Percentiles rank a stretch among this genome's conserved stretches.
phyloP scores from a whole-genome alignment of 148 eudicot species.

The Vaccinium macrocarpon region DNA sequence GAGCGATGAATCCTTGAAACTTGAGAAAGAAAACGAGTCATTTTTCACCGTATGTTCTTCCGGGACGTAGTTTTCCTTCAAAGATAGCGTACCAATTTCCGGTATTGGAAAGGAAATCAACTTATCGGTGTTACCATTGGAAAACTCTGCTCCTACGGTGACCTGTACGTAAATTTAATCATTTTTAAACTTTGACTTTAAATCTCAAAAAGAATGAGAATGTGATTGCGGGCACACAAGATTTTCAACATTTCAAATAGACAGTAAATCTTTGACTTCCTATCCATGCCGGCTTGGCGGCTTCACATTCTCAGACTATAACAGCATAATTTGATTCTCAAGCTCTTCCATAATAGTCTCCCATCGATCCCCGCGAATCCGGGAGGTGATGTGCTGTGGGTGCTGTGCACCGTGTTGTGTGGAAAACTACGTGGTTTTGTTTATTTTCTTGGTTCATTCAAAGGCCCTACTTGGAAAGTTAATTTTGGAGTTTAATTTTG shows the following conservation, averaged over 20 bases:
- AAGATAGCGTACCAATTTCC: not conserved
- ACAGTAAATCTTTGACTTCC: not conserved
- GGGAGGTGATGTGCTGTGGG: too few relatives aligned
- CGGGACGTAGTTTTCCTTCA: slow-evolving; percentile 14
- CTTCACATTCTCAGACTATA: too few relatives aligned
- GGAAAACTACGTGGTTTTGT: too few relatives aligned
- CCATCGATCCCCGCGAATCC: not conserved
- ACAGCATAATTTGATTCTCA: not conserved
- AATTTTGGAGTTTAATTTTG: too few relatives aligned
- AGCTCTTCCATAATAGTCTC: not conserved
- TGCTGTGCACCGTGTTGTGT: too few relatives aligned
- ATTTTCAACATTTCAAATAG: not conserved
- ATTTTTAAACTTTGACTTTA: not conserved
- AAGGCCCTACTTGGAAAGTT: too few relatives aligned
- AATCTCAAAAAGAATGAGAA: not conserved
- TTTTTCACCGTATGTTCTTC: slow-evolving; percentile 15
- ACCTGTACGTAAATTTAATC: slow-evolving; percentile 14
- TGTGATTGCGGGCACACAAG: not conserved
- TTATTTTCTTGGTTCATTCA: too few relatives aligned
- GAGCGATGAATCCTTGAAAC: slow-evolving; percentile 1
- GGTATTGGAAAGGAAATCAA: slow-evolving; percentile 6
- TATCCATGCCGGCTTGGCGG: not conserved
- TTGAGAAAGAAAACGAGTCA: not conserved
- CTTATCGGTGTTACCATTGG: slow-evolving; percentile 8
- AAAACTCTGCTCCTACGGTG: slow-evolving; percentile 6